Evolutionary conservation across 1,139 yeast species (phyloP), one percentile per base, ranked within the genome.

Genomic region (Wickerhamomyces sp.): DNA sequence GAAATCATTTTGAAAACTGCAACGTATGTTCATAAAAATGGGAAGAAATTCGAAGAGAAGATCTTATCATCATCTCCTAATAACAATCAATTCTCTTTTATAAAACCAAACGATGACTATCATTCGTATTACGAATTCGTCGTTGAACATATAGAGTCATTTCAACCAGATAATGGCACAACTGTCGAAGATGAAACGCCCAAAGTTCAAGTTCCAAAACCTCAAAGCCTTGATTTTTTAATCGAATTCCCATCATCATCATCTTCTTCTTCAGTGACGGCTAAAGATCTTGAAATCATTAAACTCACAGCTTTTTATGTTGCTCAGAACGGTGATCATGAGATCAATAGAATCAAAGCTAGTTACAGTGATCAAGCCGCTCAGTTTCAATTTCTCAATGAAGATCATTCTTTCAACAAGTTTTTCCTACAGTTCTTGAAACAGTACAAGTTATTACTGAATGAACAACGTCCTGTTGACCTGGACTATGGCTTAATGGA

Each of bases 281-380:
- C 72, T 1, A 64, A 68, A 28, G 96, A 88, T 55, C 59, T 81
- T 26, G 83, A 81, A 28, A 64, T 84, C 13, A 70, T 91, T 28
- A 83, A 84, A 50, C 52, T 77, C 4, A 75, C 91, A 0, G 96
- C 97, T 0, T 66, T 77, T 36, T 78, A 74, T 49, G 75, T 75
- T 3, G 54, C 72, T 3, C 48, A 58, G 15, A 75, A 78, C 46
- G 85, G 86, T 0, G 58, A 61, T 2, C 58, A 59, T 16, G 75
- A 73, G 46, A 54, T 68, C 8, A 53, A 57, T 6, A 55, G 58
- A 26, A 56, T 72, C 31, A 52, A 61, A 20, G 70, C 68, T 40
- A 61, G 68, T 39, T 60, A 57, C 25, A 58, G 57, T 12, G 56
- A 55, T 11, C 65, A 70, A 32, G 62, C 68, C 24, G 66, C 67